phyloP scores from a whole-genome alignment of 768 basidiomycete genomes.

The Tricholoma hemisulphureum region DNA sequence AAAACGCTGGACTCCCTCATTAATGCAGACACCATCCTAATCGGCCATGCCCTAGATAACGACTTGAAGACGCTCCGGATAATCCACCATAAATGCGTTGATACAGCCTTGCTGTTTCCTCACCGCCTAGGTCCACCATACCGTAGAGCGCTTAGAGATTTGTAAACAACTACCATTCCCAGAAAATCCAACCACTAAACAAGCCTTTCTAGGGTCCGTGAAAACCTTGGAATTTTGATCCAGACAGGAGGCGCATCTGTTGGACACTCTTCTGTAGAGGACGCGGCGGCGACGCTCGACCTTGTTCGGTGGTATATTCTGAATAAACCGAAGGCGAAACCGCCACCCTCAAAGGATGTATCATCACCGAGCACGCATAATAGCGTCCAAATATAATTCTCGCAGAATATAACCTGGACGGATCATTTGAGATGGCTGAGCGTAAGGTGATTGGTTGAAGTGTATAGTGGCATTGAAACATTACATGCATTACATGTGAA shows the following conservation, averaged over 20 bases:
- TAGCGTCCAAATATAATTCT: background rate
- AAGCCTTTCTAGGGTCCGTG: slow-evolving; percentile 60
- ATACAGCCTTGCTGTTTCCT: slow-evolving; percentile 86
- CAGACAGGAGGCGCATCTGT: slow-evolving; percentile 72
- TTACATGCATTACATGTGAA: background rate
- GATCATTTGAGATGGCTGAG: background rate
- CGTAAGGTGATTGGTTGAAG: slow-evolving; percentile 1
- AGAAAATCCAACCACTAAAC: slow-evolving; percentile 5
- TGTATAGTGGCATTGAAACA: background rate
- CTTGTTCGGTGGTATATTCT: slow-evolving; percentile 81
- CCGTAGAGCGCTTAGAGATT: slow-evolving; percentile 73
- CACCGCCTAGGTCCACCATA: slow-evolving; percentile 74
- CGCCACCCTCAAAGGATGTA: background rate
- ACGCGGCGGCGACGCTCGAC: slow-evolving; percentile 85
- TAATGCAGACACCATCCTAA: slow-evolving; percentile 76
- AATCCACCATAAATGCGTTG: slow-evolving; percentile 80
- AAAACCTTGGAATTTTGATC: slow-evolving; percentile 77
- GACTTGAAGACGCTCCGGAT: slow-evolving; percentile 89
- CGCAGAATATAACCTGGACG: background rate
- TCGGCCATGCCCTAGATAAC: slow-evolving; percentile 92
- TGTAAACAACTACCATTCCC: slow-evolving; percentile 48
- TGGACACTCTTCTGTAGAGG: slow-evolving; percentile 90
- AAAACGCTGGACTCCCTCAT: slow-evolving; percentile 69
- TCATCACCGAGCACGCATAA: background rate
- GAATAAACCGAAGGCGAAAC: slow-evolving; percentile 41